A percentile compares a stretch with the other conserved stretches of the same genome.
phyloP scores from a whole-genome alignment of 495 filamentous ascomycete genomes.

The Clohesyomyces aquaticus region DNA sequence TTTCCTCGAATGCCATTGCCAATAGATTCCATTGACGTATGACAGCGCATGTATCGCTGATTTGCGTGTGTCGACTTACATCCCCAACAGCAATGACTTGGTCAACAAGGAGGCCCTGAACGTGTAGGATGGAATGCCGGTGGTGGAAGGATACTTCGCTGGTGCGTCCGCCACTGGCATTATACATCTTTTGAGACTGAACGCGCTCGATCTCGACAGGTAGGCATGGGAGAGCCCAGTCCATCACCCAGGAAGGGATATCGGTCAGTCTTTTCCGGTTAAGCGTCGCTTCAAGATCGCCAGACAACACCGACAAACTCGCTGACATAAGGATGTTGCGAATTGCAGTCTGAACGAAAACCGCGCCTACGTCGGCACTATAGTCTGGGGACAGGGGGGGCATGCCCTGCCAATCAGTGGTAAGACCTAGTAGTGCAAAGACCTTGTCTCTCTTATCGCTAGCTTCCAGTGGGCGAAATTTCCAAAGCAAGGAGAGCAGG shows the following conservation, averaged over 20 bases:
- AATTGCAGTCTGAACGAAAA: conserved; percentile 8
- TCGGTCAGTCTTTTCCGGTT: conserved; percentile 5
- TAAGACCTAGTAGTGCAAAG: conserved; percentile 39
- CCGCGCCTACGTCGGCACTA: neutral
- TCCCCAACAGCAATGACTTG: conserved; percentile 32
- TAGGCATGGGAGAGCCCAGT: conserved; percentile 34
- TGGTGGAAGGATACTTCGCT: conserved; percentile 16
- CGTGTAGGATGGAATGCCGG: conserved; percentile 22
- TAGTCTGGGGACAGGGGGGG: conserved; percentile 34
- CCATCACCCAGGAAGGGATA: conserved; percentile 40
- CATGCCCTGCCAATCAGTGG: conserved; percentile 31
- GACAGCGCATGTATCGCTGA: conserved; percentile 17
- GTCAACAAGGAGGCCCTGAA: conserved; percentile 28
- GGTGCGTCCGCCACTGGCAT: conserved; percentile 18
- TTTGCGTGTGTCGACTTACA: conserved; percentile 26
- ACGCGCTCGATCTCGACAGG: conserved; percentile 30
- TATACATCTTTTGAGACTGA: conserved; percentile 23
- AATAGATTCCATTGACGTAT: conserved; percentile 25
- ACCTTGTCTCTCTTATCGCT: conserved; percentile 43
- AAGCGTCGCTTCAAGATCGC: conserved; percentile 29
- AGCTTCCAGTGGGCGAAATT: conserved; percentile 36
- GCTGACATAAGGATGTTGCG: conserved; percentile 23
- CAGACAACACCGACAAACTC: conserved; percentile 9
- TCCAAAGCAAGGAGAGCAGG: conserved; percentile 32
- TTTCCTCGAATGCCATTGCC: neutral